phyloP scores from a whole-genome alignment of 2,329 filamentous ascomycete genomes.

The Neofusicoccum laricinum region DNA sequence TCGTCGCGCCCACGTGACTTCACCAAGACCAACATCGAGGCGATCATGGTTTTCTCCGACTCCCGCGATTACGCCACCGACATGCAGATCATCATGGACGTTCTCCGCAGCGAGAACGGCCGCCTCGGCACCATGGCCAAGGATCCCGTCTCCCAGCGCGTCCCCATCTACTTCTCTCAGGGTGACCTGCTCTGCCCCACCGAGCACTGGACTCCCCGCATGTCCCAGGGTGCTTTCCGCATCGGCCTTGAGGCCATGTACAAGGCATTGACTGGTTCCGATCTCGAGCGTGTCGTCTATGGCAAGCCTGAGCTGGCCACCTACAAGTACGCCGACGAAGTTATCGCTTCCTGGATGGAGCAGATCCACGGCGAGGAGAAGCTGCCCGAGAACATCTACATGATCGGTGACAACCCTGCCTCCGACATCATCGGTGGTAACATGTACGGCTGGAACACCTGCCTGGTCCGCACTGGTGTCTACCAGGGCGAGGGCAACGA shows the following conservation, averaged over 20 bases:
- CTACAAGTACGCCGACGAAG: conserved; percentile 76
- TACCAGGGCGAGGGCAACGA: conserved; percentile 76
- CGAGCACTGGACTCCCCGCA: conserved; percentile 60
- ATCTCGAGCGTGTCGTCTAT: conserved; percentile 73
- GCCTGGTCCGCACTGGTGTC: conserved; percentile 72
- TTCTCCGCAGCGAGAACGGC: conserved; percentile 67
- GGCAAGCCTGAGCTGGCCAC: conserved; percentile 72
- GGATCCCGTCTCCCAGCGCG: conserved; percentile 63
- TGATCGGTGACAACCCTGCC: conserved; percentile 73
- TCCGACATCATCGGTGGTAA: conserved; percentile 75
- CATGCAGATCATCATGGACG: conserved; percentile 73
- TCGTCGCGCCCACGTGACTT: conserved; percentile 70
- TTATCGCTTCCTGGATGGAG: conserved; percentile 72
- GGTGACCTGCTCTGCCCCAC: conserved; percentile 62
- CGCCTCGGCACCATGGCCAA: conserved; percentile 62
- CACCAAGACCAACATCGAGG: conserved; percentile 67
- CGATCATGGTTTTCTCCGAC: conserved; percentile 73
- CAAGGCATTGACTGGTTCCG: conserved; percentile 65
- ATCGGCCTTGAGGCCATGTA: conserved; percentile 73
- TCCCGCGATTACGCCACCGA: conserved; percentile 72
- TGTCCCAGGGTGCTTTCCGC: conserved; percentile 74
- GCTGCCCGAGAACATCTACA: conserved; percentile 69
- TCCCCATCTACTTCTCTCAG: conserved; percentile 73
- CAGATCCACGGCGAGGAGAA: conserved; percentile 69
- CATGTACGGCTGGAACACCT: conserved; percentile 81